Evolutionary conservation across 2,329 filamentous ascomycete species (phyloP).

Genomic region (Aquanectria penicillioides): DNA sequence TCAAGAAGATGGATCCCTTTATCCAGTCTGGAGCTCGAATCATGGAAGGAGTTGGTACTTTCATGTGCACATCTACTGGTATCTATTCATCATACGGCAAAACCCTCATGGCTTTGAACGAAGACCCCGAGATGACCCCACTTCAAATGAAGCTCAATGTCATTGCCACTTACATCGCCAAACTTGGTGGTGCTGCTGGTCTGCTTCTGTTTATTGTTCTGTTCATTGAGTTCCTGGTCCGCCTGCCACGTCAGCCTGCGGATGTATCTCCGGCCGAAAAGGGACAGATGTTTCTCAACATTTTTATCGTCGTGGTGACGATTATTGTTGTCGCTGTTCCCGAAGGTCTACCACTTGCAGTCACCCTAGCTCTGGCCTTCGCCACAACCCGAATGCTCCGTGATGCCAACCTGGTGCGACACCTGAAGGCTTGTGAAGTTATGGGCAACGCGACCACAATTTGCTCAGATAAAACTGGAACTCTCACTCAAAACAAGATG

Average conservation of each 20-base stretch:
- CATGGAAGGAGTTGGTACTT: slow-evolving; percentile 81
- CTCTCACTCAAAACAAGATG: slow-evolving; percentile 76
- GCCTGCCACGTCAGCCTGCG: slow-evolving; percentile 64
- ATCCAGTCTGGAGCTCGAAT: slow-evolving; percentile 86
- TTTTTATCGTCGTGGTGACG: slow-evolving; percentile 81
- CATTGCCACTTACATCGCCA: slow-evolving; percentile 81
- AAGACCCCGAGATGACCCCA: slow-evolving; percentile 79
- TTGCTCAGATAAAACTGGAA: slow-evolving; percentile 76
- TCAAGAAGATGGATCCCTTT: slow-evolving; percentile 82
- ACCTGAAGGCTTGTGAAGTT: slow-evolving; percentile 81
- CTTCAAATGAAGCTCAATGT: slow-evolving; percentile 80
- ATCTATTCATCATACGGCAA: slow-evolving; percentile 79
- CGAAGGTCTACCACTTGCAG: slow-evolving; percentile 79
- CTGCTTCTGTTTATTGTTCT: slow-evolving; percentile 85
- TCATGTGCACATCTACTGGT: slow-evolving; percentile 78
- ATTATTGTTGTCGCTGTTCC: slow-evolving; percentile 85
- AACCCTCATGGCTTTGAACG: slow-evolving; percentile 78
- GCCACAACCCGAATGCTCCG: slow-evolving; percentile 81
- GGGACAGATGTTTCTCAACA: slow-evolving; percentile 80
- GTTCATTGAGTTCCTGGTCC: slow-evolving; percentile 84
- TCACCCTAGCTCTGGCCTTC: slow-evolving; percentile 81
- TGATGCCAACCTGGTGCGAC: slow-evolving; percentile 80
- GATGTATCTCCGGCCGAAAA: slow-evolving; percentile 72
- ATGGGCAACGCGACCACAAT: slow-evolving; percentile 83
- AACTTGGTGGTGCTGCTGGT: slow-evolving; percentile 80